Conservation (phyloP, 2,329 filamentous ascomycete genomes). For the Tolypocladium nubicola region DNA sequence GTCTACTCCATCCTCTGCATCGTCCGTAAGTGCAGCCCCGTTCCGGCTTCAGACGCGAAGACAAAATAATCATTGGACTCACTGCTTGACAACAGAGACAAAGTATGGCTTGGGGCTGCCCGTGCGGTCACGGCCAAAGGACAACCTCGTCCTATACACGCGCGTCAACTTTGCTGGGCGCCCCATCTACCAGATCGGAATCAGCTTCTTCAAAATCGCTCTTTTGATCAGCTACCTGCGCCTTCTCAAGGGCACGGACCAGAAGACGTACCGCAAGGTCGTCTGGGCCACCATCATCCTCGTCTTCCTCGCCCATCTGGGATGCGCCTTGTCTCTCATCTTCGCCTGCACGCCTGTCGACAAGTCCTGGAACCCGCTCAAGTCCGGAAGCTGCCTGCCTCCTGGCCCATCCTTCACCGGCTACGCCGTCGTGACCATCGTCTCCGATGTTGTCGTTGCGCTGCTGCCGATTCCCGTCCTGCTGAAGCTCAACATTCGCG, state of each 20-base stretch:
- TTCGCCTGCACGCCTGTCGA: constrained; percentile 38
- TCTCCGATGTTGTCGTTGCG: constrained; percentile 38
- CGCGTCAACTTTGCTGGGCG: constrained; percentile 41
- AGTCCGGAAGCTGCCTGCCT: constrained; percentile 31
- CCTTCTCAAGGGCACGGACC: constrained; percentile 36
- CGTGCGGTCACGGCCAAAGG: constrained; percentile 28
- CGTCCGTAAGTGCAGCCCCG: constrained; percentile 26
- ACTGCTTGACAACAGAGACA: constrained; percentile 28
- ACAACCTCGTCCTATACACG: constrained; percentile 32
- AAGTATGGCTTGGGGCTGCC: constrained; percentile 42
- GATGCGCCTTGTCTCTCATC: constrained; percentile 35
- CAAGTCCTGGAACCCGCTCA: constrained; percentile 33
- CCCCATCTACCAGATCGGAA: constrained; percentile 43
- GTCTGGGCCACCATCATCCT: constrained; percentile 33
- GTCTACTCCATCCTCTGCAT: constrained; percentile 40
- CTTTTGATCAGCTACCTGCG: constrained; percentile 41
- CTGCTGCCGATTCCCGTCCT: constrained; percentile 39
- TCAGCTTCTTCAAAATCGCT: constrained; percentile 46
- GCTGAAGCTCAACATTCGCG: constrained; percentile 34
- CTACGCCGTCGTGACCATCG: constrained; percentile 39
- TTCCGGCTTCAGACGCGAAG: not conserved
- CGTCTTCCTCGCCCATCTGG: constrained; percentile 36
- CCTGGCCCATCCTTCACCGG: constrained; percentile 38
- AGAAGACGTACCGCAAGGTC: constrained; percentile 28
- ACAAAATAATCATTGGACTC: not conserved